Evolutionary conservation across 495 filamentous ascomycete genomes (phyloP), one percentile per base, ranked within the genome.

Genomic region (Sporormia fimetaria): DNA sequence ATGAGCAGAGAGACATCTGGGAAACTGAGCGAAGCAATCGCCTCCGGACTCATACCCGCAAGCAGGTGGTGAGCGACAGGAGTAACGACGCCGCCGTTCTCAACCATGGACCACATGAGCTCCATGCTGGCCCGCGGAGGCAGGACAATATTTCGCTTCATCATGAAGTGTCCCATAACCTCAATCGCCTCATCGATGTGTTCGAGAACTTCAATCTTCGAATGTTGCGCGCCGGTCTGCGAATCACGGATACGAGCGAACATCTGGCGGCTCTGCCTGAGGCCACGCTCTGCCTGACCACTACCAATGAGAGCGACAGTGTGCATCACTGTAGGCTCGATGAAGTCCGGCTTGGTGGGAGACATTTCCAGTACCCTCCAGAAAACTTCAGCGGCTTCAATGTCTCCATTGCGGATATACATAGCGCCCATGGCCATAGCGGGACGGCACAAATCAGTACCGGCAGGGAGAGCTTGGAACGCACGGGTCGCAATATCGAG

Each of bases 311-410:
- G 67, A 39, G 82, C 82, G 24, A 90, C 71, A 36, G 80, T 73
- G 59, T 86, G 93, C 82, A 90, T 87, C 32, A 80, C 71, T 8
- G 84, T 80, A 21, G 84, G 80, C 63, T 92, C 85, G 37, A 94
- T 74, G 64, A 92, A 81, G 11, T 56, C 32, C 27, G 48, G 29
- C 18, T 46, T 55, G 7, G 55, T 53, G 9, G 47, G 37, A 6
- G 57, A 57, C 21, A 57, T 37, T 38, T 63, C 58, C 26, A 95
- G 62, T 43, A 80, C 66, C 32, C 72, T 67, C 83, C 86, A 94
- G 61, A 84, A 81, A 39, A 74, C 62, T 40, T 80, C 68, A 44
- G 87, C 87, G 37, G 71, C 71, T 16, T 76, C 68, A 42, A 94
- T 69, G 58, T 93, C 78, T 33, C 79, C 84, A 36, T 70, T 65